Evolutionary conservation across 192 early-diverging fungal species (phyloP), one percentile per base, ranked within the genome.

Genomic region (Coemansia sp.): DNA sequence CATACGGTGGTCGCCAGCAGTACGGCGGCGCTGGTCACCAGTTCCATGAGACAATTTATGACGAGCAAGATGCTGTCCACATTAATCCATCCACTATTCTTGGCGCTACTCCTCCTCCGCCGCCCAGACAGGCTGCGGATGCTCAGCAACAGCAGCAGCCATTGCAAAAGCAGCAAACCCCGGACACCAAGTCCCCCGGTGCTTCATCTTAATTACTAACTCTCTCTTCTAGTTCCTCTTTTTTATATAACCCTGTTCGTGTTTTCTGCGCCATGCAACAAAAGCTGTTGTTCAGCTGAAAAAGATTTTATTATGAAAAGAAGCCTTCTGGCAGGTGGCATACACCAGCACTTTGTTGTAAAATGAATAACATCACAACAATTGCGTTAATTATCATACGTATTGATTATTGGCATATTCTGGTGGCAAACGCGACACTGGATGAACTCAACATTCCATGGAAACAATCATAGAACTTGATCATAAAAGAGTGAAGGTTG

Each of bases 11-110:
- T 4, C 59, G 60, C 12, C 60, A 68, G 40, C 66, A 67, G 53
- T 42, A 41, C 1, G 52, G 38, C 39, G 15, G 48, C 32, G 52
- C 48, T 56, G 50, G 39, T 26, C 37, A 47, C 21, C 19, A 50
- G 21, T 19, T 48, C 32, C 68, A 60, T 37, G 79, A 81, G 70
- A 81, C 79, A 1, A 67, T 81, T 18, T 81, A 81, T 40, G 79
- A 76, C 37, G 58, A 80, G 23, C 52, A 54, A 23, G 77, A 79
- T 18, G 77, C 65, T 2, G 65, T 68, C 7, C 61, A 48, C 11
- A 67, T 68, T 23, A 49, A 32, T 21, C 67, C 63, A 19, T 57
- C 69, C 6, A 41, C 61, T n/a, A 41, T 38, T 15, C n/a, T 48
- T 40, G 58, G 47, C 7, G 45, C 61, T 18, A 40, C 61, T 42